Base-by-base conservation (phyloP, 768 basidiomycete species). In the Xanthoconium stramineum region DNA sequence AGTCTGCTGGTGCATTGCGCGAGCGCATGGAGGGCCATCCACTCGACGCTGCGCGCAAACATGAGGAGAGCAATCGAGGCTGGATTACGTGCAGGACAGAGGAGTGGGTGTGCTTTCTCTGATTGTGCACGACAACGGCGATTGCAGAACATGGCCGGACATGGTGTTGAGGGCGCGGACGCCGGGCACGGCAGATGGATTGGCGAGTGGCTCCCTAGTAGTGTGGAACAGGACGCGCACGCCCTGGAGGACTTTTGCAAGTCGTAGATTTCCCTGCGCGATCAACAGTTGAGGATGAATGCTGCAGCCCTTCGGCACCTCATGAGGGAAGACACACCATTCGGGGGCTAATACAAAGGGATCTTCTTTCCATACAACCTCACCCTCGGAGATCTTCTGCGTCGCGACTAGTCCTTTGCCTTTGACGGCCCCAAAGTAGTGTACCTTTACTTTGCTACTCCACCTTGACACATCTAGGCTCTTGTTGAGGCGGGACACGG, bases 371-470 rank as follows among this genome's bases (percentile, higher is more conserved):
- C 93, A 94, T 17, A 96, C 68, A 5, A 83, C 74, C 58, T 94
- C 89, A 0, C 88, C 90, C 63, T 84, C 80, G 28, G 74, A 72
- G 51, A 95, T 87, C 32, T 78, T 75, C 48, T 83, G 80, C 35
- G 72, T 81, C 2, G 91, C 90, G 0, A 94, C 82, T 36, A 96
- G 75, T 0, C 93, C 94, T 64, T 94, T 94, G 3, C 94, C 93
- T 64, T 87, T 93, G 55, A 76, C 75, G 57, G 78, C 77, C 47
- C 82, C 77, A 64, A 92, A 92, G 70, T 83, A 79, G 65, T 76
- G 80, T 7, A 91, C 88, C 43, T 80, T 75, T 11, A 89, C 78
- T 63, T 85, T 88, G 13, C 69, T 67, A 24, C 84, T 84, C 81
- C 86, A 89, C 53, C 77, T 81, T 4, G 70, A 56, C 33, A 88